phyloP scores from a whole-genome alignment of 2,329 filamentous ascomycete species.

The Colletotrichum echinochloae region DNA sequence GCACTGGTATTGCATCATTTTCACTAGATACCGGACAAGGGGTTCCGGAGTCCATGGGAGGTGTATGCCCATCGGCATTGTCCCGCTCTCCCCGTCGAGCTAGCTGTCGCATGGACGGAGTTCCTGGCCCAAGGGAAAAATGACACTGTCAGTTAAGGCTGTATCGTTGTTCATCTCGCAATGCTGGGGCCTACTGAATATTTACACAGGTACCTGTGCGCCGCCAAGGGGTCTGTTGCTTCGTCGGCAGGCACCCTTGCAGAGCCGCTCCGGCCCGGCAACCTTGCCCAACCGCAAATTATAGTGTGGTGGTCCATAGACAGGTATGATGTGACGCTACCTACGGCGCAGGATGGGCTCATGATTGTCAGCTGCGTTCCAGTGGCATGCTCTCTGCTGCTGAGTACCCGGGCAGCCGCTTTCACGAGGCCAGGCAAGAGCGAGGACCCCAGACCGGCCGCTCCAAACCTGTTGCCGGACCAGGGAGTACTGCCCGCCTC shows the following conservation, averaged over 20 bases:
- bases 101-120: neutral
- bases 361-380: neutral
- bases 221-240: neutral
- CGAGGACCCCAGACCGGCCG: neutral
- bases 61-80: neutral
- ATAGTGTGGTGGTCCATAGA: neutral
- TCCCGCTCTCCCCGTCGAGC: neutral
- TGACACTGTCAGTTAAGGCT: neutral
- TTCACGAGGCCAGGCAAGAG: neutral
- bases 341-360: neutral
- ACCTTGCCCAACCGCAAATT: neutral
- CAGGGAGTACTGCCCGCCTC: neutral
- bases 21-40: neutral
- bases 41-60: neutral
- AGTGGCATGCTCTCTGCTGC: neutral
- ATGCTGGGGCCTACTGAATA: neutral
- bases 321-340: neutral
- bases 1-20: neutral
- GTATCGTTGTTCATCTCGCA: neutral
- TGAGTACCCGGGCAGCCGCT: neutral
- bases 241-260: neutral
- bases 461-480: neutral
- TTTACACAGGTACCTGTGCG: neutral
- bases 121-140: neutral
- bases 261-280: neutral